A percentile compares a stretch with the other conserved stretches of the same genome.
These are phyloP conservation scores for Ganoderma boninense DNA, from an alignment of 1,284 basidiomycete species.

Conservation along the genomic window DNA sequence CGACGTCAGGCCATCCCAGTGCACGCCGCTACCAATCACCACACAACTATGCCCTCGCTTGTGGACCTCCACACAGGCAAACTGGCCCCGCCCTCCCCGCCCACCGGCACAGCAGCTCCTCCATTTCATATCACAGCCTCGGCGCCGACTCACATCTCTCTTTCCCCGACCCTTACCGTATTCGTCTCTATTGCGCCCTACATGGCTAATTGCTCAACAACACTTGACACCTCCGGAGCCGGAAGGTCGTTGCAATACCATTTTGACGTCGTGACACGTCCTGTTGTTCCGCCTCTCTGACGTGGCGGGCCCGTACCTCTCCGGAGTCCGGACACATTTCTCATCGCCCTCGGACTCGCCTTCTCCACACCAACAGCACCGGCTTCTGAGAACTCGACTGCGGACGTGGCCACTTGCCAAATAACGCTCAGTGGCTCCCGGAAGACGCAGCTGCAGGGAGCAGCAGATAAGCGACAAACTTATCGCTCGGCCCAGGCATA, in stretches of 20 bases:
- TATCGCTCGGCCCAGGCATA: not conserved
- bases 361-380: not conserved
- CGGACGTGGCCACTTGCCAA: not conserved
- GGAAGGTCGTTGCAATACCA: not conserved
- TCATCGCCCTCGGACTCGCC: not conserved
- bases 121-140: slow-evolving; percentile 1
- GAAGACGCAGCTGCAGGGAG: not conserved
- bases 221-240: not conserved
- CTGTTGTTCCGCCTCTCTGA: not conserved
- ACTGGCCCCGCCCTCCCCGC: not conserved
- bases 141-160: not conserved
- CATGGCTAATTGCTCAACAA: not conserved
- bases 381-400: not conserved
- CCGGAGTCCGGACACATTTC: not conserved
- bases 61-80: not conserved
- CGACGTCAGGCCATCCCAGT: not conserved
- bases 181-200: slow-evolving; percentile 3
- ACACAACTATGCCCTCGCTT: not conserved
- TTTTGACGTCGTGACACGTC: not conserved
- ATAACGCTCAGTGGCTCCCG: not conserved
- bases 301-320: not conserved
- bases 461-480: not conserved
- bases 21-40: slow-evolving; percentile 2
- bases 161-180: not conserved
- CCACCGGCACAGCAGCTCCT: not conserved